A percentile compares a stretch with the other conserved stretches of the same genome.
phyloP scores from a whole-genome alignment of 306 rosid species.

The Quercus bicolor region DNA sequence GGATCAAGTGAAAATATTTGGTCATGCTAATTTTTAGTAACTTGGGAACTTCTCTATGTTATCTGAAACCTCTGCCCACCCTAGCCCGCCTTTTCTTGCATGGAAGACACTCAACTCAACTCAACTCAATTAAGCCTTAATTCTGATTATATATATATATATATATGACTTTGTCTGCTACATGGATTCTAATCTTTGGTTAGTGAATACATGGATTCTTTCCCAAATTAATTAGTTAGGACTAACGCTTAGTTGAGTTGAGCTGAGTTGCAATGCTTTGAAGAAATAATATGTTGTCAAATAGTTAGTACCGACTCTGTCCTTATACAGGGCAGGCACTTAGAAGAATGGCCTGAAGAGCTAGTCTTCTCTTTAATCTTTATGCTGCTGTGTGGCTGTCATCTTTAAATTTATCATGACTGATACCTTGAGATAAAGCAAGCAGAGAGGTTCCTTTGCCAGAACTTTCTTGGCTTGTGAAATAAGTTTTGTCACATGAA shows the following conservation, averaged over 20 bases:
- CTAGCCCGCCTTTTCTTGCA: too few relatives aligned
- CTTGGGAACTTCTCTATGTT: too few relatives aligned
- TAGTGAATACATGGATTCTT: background rate
- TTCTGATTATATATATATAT: too few relatives aligned
- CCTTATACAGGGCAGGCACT: background rate
- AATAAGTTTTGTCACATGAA: background rate
- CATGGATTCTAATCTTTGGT: too few relatives aligned
- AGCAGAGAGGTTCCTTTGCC: too few relatives aligned
- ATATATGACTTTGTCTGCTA: too few relatives aligned
- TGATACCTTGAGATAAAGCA: background rate
- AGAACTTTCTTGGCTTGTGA: background rate
- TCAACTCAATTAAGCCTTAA: too few relatives aligned
- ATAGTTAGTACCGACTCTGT: background rate
- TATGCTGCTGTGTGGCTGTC: background rate
- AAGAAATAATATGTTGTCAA: background rate
- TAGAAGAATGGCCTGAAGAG: background rate
- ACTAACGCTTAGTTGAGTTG: background rate
- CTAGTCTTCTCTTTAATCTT: background rate
- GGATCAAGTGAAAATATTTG: too few relatives aligned
- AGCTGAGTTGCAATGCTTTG: background rate
- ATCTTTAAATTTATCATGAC: background rate
- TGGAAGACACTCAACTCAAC: too few relatives aligned
- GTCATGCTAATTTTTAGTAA: too few relatives aligned
- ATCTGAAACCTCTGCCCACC: too few relatives aligned
- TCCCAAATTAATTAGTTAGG: background rate